Base-by-base conservation (phyloP, 2,329 filamentous ascomycete species). In the Epichloe sibirici region DNA sequence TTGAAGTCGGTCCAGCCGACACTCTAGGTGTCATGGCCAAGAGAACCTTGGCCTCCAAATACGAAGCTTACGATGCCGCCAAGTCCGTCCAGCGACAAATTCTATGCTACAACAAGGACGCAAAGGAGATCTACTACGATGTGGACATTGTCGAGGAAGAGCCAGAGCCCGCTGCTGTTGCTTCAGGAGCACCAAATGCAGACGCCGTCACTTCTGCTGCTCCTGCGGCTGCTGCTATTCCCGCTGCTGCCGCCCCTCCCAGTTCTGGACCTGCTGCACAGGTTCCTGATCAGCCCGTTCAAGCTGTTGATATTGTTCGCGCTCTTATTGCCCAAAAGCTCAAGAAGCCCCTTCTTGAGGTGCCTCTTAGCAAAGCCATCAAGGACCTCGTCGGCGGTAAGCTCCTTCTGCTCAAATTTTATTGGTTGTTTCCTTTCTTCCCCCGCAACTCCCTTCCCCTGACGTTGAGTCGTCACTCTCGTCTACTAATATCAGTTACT, bases 71-170 rank as follows among this genome's bases (percentile, higher is more conserved):
- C 72, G 93, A 98, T 72, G 93, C 93, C 53, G 93, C 93, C 56
- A 91, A 91, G 65, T 96, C 91, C 7, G 85, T 97, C 44, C 90
- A 96, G 73, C 83, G 93, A 68, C 91, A 97, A 71, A 96, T 98
- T 67, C 81, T 98, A 53, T 97, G 93, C 77, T 98, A 97, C 77
- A 97, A 95, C 78, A 98, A 98, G 72, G 93, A 98, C 66, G 87
- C 90, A 53, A 97, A 96, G 70, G 93, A 98, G 71, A 98, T 98
- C 59, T 98, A 98, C 77, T 98, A 98, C 71, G 91, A 96, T 66
- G 90, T 95, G 45, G 93, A 98, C 65, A 93, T 93, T 0, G 76
- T 95, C 34, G 89, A 94, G 64, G 93, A 98, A 53, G 93, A 97
- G 70, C 79, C 86, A 46, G 85, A 86, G 64, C 74, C 83, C 1